Percentiles rank a stretch among this genome's conserved stretches.
Evolutionary conservation across 345 rosid genomes (phyloP).

Genomic region (Melastoma malabathricum): DNA sequence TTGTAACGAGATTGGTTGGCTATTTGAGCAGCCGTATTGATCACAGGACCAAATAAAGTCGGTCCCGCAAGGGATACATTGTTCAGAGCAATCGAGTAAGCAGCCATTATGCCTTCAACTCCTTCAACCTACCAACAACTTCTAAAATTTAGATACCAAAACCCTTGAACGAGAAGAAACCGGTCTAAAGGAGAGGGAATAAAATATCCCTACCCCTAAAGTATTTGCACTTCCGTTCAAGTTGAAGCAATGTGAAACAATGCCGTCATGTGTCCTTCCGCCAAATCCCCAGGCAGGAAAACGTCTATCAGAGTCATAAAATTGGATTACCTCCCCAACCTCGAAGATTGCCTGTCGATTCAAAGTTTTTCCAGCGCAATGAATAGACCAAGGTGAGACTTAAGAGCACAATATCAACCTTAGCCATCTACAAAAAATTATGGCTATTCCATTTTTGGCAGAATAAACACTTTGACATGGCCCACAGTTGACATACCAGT

Average conservation of each 20-base stretch:
- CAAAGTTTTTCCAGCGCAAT: not conserved
- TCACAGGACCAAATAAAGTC: conserved; percentile 83
- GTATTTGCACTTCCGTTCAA: conserved; percentile 43
- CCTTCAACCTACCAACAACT: conserved; percentile 52
- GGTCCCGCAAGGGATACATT: conserved; percentile 94
- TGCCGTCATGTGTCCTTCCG: conserved; percentile 41
- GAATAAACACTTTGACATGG: too few species aligned
- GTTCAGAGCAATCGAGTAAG: conserved; percentile 63
- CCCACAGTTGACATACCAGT: too few species aligned
- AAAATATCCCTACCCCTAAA: conserved; percentile 36
- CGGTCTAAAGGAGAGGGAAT: not conserved
- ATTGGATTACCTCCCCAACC: conserved; percentile 76
- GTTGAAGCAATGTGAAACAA: conserved; percentile 72
- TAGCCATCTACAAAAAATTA: too few species aligned
- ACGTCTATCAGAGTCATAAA: conserved; percentile 65
- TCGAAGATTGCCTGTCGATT: conserved; percentile 62
- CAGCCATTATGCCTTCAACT: conserved; percentile 69
- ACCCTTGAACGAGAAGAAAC: not conserved
- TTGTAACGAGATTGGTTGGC: conserved; percentile 58
- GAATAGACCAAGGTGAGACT: too few species aligned
- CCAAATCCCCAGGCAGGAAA: conserved; percentile 94
- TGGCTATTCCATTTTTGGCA: too few species aligned
- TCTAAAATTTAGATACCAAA: not conserved
- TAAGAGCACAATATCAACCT: too few species aligned
- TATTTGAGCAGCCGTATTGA: conserved; percentile 53